These are phyloP conservation scores for Candida ponderosae DNA, from an alignment of 805 yeast species.

Conservation along the genomic window DNA sequence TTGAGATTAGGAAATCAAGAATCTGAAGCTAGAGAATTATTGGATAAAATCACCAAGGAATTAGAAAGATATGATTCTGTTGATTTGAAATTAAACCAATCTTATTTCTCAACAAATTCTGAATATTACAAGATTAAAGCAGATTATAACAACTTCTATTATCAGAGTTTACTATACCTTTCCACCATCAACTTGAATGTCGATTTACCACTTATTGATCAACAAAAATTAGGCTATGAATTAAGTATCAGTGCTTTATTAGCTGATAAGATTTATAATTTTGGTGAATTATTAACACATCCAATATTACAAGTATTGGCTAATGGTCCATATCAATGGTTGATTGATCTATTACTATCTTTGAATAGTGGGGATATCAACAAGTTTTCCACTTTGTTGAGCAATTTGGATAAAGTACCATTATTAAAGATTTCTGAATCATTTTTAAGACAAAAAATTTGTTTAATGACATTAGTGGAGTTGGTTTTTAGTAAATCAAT, in stretches of 20 bases:
- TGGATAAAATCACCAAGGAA: slow-evolving; percentile 52
- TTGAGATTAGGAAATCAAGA: slow-evolving; percentile 37
- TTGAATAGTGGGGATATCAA: slow-evolving; percentile 74
- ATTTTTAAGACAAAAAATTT: slow-evolving; percentile 82
- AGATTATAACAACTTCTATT: slow-evolving; percentile 77
- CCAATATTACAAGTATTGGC: slow-evolving; percentile 57
- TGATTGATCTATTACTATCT: slow-evolving; percentile 58
- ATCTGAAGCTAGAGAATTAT: slow-evolving; percentile 55
- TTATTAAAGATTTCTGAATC: slow-evolving; percentile 48
- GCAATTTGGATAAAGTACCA: slow-evolving; percentile 39
- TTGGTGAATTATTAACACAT: slow-evolving; percentile 90
- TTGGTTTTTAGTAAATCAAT: slow-evolving; percentile 73
- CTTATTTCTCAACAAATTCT: slow-evolving; percentile 75
- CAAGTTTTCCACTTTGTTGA: slow-evolving; percentile 47
- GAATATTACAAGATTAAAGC: slow-evolving; percentile 65
- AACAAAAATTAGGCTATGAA: slow-evolving; percentile 57
- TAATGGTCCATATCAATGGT: slow-evolving; percentile 53
- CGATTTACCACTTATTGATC: slow-evolving; percentile 29
- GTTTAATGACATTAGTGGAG: slow-evolving; percentile 87
- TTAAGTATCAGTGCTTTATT: slow-evolving; percentile 79
- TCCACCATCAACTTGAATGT: slow-evolving; percentile 56
- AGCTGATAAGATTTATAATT: slow-evolving; percentile 89
- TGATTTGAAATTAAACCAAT: slow-evolving; percentile 66
- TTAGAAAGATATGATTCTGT: slow-evolving; percentile 51
- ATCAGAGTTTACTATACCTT: slow-evolving; percentile 71